A percentile compares a stretch with the other conserved stretches of the same genome.
phyloP scores from a whole-genome alignment of 441 rosid genomes.

The Pelargonium myrrhifolium region DNA sequence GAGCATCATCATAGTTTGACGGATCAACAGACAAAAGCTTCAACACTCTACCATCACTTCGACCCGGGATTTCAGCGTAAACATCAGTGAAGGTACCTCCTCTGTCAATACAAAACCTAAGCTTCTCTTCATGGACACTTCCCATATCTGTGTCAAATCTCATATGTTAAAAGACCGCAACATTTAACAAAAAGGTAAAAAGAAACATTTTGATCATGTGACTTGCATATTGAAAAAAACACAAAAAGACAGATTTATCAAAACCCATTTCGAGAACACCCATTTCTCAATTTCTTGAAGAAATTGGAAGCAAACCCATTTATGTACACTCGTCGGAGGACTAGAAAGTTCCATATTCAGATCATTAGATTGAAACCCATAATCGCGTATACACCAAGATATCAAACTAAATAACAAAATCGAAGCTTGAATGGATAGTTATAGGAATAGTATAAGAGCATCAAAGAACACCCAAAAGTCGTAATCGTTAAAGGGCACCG shows the following conservation, averaged over 20 bases:
- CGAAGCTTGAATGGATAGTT: too few species aligned
- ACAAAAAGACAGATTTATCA: neutral
- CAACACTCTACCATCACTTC: conserved; percentile 55
- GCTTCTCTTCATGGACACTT: conserved; percentile 39
- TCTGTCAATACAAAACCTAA: conserved; percentile 85
- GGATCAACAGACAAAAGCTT: conserved; percentile 93
- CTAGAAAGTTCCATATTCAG: neutral
- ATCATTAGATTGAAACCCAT: neutral
- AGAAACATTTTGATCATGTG: neutral
- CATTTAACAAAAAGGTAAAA: too few species aligned
- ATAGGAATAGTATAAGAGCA: neutral
- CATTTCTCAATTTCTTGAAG: neutral
- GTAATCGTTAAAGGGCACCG: neutral
- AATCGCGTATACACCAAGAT: neutral
- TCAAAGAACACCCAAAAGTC: neutral
- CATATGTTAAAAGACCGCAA: too few species aligned
- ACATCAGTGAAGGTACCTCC: conserved; percentile 96
- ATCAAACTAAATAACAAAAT: too few species aligned
- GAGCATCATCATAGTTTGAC: conserved; percentile 87
- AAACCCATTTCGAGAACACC: neutral
- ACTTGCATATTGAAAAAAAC: neutral
- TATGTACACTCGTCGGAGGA: neutral
- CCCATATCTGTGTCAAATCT: conserved; percentile 37
- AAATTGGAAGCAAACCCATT: conserved; percentile 6
- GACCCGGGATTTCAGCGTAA: conserved; percentile 80